Evolutionary conservation across 2,329 filamentous ascomycete genomes (phyloP).

Genomic region (Pseudogymnoascus pannorum): DNA sequence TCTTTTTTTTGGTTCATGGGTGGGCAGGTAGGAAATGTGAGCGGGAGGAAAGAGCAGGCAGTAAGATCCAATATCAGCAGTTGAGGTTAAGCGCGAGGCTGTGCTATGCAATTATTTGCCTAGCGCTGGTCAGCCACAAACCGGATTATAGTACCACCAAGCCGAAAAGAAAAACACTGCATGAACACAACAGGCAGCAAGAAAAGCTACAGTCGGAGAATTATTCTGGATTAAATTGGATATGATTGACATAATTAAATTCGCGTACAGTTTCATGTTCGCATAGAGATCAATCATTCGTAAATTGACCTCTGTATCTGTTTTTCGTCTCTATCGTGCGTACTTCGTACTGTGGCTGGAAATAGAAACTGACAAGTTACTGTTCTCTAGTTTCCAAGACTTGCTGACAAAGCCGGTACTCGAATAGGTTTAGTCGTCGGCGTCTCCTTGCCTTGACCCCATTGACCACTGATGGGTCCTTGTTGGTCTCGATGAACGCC

Average conservation of each 20-base stretch:
- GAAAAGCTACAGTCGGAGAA: not conserved
- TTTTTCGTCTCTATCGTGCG: not conserved
- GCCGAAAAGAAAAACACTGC: not conserved
- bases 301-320: not conserved
- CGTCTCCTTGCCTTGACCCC: not conserved
- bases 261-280: not conserved
- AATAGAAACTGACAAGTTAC: not conserved
- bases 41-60: not conserved
- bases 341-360: not conserved
- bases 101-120: constrained; percentile 5
- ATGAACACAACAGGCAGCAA: not conserved
- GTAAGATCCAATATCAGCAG: not conserved
- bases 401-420: constrained; percentile 1
- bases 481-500: not conserved
- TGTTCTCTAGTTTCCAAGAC: not conserved
- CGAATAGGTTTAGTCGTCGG: not conserved
- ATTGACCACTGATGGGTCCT: not conserved
- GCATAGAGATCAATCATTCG: not conserved
- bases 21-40: not conserved
- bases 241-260: not conserved
- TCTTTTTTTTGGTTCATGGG: not conserved
- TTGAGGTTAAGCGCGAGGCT: constrained; percentile 7
- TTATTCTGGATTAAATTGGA: not conserved
- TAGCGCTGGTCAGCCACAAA: not conserved
- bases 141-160: constrained; percentile 2